Base-by-base conservation (phyloP, 2,329 filamentous ascomycete species). In the Sordariomycetes sp. region DNA sequence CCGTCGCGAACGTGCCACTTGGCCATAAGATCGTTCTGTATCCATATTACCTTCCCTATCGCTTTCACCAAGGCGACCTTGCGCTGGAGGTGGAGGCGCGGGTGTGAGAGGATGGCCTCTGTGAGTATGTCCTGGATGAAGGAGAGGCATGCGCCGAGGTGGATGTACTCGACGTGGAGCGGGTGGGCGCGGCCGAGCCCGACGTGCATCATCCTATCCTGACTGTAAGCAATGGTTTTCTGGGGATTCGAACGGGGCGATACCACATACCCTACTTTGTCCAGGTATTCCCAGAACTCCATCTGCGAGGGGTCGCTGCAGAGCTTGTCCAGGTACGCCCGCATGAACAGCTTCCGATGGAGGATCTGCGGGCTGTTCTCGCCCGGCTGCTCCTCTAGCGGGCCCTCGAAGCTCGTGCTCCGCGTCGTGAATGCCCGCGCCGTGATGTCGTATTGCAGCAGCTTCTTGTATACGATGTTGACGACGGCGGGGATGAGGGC, bases 11-110 rank as follows among this genome's bases (percentile, higher is more conserved):
- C 81, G 65, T 90, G 88, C 86, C 88, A 92, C 69, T 87, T 88
- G n/a, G 88, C 87, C 69, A 93, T 89, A 34, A 93, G 77, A 69
- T 93, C 89, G 67, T 93, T 93, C 71, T 93, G 89, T 63, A 93
- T 91, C 88, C 89, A 93, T 62, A 93, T 86, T 28, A 93, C 85
- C 70, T 94, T 93, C 61, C 83, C 83, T 24, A 93, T 76, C 1
- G 89, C 89, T 68, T 87, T 88, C 53, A 92, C 79, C 4, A 93
- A 78, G 24, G 82, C 85, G 20, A 87, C 85, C 73, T 92, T 92
- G 70, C 81, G 80, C 59, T 78, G 76, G 64, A 89, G 77, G 43
- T 79, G 77, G 43, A 94, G 75, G 2, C 80, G 79, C 1, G 87
- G 87, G 65, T 90, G 80, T 3, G 80, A 86, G 55, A 93, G 79